Evolutionary conservation across 345 rosid genomes (phyloP).

Genomic region (Atalantia buxifolia): DNA sequence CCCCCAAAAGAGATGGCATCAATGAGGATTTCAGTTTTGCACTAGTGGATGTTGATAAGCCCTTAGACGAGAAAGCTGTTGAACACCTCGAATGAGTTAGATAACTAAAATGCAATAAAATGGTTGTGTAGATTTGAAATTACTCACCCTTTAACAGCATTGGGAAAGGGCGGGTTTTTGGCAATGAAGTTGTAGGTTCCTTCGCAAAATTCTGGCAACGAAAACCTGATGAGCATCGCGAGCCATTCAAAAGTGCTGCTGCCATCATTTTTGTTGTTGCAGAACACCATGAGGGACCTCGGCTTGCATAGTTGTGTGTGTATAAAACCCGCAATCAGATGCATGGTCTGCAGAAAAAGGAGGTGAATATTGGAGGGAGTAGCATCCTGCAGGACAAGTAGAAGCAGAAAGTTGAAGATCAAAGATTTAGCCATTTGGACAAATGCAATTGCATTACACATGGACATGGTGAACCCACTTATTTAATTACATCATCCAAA

Average conservation of each 20-base stretch:
- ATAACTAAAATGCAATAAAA: not conserved
- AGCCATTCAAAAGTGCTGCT: constrained; percentile 2
- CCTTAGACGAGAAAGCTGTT: constrained; percentile 10
- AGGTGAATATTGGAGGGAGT: constrained; percentile 20
- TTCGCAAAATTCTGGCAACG: not conserved
- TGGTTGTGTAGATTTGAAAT: not conserved
- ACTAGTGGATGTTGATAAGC: not conserved
- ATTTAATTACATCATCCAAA: not conserved
- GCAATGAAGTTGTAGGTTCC: not conserved
- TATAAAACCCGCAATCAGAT: not conserved
- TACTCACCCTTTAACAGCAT: constrained; percentile 16
- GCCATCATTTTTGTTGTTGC: constrained; percentile 9
- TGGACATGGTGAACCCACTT: not conserved
- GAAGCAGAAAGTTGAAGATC: constrained; percentile 7
- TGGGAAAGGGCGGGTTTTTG: not conserved
- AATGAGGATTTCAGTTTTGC: not conserved
- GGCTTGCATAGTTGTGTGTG: not conserved
- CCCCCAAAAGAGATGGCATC: not conserved
- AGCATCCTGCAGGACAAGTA: constrained; percentile 18
- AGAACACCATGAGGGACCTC: not conserved
- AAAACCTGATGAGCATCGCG: not conserved
- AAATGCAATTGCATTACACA: too few species aligned
- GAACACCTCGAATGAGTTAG: not conserved
- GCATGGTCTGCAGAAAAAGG: not conserved
- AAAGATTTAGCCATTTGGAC: not conserved